Conservation (phyloP, 805 yeast species). For the Yarrowia keelungensis region DNA sequence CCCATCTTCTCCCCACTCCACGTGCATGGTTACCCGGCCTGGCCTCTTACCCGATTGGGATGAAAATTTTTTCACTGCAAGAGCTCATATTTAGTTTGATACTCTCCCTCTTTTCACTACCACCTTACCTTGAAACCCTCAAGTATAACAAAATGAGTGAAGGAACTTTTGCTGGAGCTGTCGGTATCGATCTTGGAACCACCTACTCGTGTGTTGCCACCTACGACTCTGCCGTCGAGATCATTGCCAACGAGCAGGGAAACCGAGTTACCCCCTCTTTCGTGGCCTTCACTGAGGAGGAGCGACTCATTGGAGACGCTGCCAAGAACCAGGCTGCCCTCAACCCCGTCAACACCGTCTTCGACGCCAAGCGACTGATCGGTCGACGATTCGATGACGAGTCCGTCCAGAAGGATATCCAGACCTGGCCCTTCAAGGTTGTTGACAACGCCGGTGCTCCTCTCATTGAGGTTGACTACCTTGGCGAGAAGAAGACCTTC, state of each 20-base stretch:
- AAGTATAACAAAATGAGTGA: conserved; percentile 52
- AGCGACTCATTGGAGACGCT: conserved; percentile 94
- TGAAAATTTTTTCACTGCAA: conserved; percentile 38
- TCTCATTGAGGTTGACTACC: conserved; percentile 78
- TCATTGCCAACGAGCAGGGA: conserved; percentile 98
- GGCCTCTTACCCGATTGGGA: conserved; percentile 29
- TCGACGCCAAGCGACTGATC: conserved; percentile 89
- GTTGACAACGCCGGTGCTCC: conserved; percentile 78
- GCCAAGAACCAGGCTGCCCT: conserved; percentile 98
- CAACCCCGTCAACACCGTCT: conserved; percentile 87
- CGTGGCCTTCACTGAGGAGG: conserved; percentile 92
- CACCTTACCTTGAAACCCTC: conserved; percentile 34
- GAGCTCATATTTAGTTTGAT: conserved; percentile 28
- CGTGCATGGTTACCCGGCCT: conserved; percentile 38
- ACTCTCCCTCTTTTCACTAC: conserved; percentile 33
- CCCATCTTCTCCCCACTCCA: background rate
- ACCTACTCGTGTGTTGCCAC: conserved; percentile 97
- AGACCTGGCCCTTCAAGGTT: conserved; percentile 91
- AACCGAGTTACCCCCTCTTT: conserved; percentile 97
- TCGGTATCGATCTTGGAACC: conserved; percentile 98
- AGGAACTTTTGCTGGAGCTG: conserved; percentile 99
- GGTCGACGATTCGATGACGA: conserved; percentile 88
- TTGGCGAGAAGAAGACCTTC: conserved; percentile 84
- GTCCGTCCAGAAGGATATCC: conserved; percentile 87
- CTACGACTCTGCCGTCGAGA: conserved; percentile 91